Conservation (phyloP, 2,329 filamentous ascomycete species). For the Aspergillus japonicus region DNA sequence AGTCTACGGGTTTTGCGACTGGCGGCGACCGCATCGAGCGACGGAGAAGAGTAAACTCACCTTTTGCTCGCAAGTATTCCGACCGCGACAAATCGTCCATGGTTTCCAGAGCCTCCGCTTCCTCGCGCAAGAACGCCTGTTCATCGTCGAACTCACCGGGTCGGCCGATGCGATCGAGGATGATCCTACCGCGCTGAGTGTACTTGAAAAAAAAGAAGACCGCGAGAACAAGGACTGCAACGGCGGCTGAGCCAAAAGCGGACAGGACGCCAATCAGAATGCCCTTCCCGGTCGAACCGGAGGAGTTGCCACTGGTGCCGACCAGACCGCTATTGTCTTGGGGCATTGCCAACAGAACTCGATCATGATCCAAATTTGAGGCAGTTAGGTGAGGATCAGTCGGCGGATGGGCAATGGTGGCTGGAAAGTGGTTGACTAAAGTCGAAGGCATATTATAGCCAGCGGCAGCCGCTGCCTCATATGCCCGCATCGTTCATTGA, state of each 20-base stretch:
- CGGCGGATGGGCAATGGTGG: slow-evolving; percentile 13
- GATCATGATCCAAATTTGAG: slow-evolving; percentile 46
- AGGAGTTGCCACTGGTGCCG: slow-evolving; percentile 40
- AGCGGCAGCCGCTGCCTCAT: slow-evolving; percentile 40
- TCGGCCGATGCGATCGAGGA: slow-evolving; percentile 87
- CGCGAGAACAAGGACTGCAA: slow-evolving; percentile 76
- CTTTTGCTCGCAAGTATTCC: slow-evolving; percentile 93
- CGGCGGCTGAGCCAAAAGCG: slow-evolving; percentile 84
- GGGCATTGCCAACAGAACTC: slow-evolving; percentile 29
- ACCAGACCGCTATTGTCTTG: slow-evolving; percentile 22
- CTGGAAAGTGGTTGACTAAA: slow-evolving; percentile 30
- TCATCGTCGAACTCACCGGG: slow-evolving; percentile 98
- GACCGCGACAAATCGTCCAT: slow-evolving; percentile 92
- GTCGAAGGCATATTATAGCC: slow-evolving; percentile 37
- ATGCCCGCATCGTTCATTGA: slow-evolving; percentile 43
- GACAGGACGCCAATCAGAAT: slow-evolving; percentile 93
- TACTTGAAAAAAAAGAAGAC: slow-evolving; percentile 93
- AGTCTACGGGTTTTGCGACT: neutral
- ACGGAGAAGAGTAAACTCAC: slow-evolving; percentile 50
- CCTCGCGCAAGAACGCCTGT: slow-evolving; percentile 87
- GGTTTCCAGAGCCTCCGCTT: slow-evolving; percentile 87
- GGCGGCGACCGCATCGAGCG: neutral
- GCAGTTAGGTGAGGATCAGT: slow-evolving; percentile 17
- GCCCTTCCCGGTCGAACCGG: slow-evolving; percentile 65
- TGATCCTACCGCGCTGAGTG: slow-evolving; percentile 81